Percentiles rank a stretch among this genome's conserved stretches.
Evolutionary conservation across 208 protist genomes (phyloP).

Genomic region (Zelonia costaricensis): DNA sequence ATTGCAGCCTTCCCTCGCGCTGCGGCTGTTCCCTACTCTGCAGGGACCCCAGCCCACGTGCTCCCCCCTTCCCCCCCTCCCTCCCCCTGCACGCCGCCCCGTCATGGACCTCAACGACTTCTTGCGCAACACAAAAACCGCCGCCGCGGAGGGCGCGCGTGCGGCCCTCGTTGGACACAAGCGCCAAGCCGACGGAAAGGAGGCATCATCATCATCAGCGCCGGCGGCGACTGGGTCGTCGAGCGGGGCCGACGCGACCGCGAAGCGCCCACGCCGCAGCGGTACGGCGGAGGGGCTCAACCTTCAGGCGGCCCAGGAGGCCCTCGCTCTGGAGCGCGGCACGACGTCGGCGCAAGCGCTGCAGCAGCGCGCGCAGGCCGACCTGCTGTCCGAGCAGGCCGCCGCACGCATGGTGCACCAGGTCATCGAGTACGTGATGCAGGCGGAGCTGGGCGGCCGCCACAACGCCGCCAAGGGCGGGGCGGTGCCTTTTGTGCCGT

Average conservation of each 20-base stretch:
- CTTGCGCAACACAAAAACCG: slow-evolving; percentile 51
- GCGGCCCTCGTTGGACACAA: slow-evolving; percentile 31
- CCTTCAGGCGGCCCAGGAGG: slow-evolving; percentile 25
- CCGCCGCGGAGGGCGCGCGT: slow-evolving; percentile 25
- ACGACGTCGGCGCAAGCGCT: slow-evolving; percentile 20
- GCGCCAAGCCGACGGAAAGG: slow-evolving; percentile 5
- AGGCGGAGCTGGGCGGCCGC: slow-evolving; percentile 46
- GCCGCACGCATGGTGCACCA: slow-evolving; percentile 38
- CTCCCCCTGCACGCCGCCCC: too few relatives aligned
- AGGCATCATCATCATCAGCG: neutral
- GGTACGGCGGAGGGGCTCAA: slow-evolving; percentile 30
- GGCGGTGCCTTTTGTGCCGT: slow-evolving; percentile 23
- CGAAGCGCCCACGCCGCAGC: slow-evolving; percentile 11
- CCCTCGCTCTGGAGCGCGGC: slow-evolving; percentile 26
- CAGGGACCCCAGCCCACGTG: too few relatives aligned
- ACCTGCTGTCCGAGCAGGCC: slow-evolving; percentile 32
- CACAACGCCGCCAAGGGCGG: slow-evolving; percentile 51
- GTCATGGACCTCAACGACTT: slow-evolving; percentile 59
- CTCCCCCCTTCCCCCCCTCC: too few relatives aligned
- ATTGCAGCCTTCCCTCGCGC: neutral
- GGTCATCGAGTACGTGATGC: slow-evolving; percentile 74
- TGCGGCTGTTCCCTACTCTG: too few relatives aligned
- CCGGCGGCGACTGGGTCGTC: too few relatives aligned
- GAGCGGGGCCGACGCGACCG: neutral
- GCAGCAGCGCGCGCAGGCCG: slow-evolving; percentile 17